phyloP scores from a whole-genome alignment of 305 asterid species.

The Euphrasia arctica region DNA sequence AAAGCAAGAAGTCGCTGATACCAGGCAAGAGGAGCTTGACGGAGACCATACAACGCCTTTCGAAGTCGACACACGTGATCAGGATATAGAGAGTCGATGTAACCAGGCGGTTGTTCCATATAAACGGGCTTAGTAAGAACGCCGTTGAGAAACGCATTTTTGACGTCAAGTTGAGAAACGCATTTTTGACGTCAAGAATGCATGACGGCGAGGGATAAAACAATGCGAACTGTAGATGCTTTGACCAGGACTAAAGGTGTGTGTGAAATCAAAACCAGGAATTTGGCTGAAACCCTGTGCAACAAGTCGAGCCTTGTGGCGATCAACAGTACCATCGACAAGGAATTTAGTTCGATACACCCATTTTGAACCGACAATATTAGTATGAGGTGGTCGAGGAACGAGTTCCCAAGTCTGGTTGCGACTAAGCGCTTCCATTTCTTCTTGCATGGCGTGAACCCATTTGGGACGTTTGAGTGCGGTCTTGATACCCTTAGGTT shows the following conservation, averaged over 20 bases:
- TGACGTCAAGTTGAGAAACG: too few relatives aligned
- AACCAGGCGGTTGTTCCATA: too few relatives aligned
- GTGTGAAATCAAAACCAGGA: too few relatives aligned
- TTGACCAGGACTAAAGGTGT: conserved; percentile 5
- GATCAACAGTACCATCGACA: too few relatives aligned
- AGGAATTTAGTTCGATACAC: too few relatives aligned
- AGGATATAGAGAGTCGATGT: too few relatives aligned
- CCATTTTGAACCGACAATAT: conserved; percentile 4
- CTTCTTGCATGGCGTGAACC: background rate
- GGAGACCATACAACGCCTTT: conserved; percentile 1
- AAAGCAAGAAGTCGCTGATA: background rate
- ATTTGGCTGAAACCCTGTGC: too few relatives aligned
- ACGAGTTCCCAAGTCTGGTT: background rate
- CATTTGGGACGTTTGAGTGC: background rate
- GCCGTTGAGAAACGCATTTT: too few relatives aligned
- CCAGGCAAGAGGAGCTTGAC: background rate
- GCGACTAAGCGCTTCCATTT: background rate
- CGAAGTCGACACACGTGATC: too few relatives aligned
- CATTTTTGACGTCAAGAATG: too few relatives aligned
- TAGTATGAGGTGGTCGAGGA: background rate
- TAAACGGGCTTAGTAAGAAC: too few relatives aligned
- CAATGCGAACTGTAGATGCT: conserved; percentile 1
- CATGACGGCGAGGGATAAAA: background rate
- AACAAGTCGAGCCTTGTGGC: too few relatives aligned
- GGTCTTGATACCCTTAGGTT: background rate